Percentiles rank a stretch among this genome's conserved stretches.
Evolutionary conservation across 148 eudicot species (phyloP).

Genomic region (Fallopia convolvulus): DNA sequence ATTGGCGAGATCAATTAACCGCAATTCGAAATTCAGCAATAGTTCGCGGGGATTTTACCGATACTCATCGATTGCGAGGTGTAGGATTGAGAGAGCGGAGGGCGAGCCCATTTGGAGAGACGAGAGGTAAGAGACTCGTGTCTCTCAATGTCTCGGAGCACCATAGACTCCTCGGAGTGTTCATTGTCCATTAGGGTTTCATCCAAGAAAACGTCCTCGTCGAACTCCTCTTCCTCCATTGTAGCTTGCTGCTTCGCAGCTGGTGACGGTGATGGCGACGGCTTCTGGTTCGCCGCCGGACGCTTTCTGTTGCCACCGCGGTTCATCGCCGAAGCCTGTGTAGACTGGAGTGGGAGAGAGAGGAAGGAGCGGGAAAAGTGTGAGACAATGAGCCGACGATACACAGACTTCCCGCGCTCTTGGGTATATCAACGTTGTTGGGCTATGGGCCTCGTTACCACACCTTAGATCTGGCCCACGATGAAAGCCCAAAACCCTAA

Average conservation of each 20-base stretch:
- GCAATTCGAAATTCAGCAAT: not conserved
- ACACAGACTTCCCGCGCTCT: conserved; percentile 5
- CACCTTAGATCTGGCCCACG: not conserved
- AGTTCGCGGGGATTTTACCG: conserved; percentile 23
- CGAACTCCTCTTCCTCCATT: conserved; percentile 73
- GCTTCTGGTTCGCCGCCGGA: conserved; percentile 22
- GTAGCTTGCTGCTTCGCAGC: conserved; percentile 41
- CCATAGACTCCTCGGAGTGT: conserved; percentile 31
- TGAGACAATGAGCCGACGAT: not conserved
- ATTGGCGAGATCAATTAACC: not conserved
- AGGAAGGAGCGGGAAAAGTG: conserved; percentile 6
- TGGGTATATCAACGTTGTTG: not conserved
- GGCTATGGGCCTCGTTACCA: not conserved
- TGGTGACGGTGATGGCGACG: conserved; percentile 31
- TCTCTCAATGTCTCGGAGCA: conserved; percentile 55
- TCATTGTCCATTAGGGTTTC: conserved; percentile 59
- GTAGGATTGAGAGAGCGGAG: conserved; percentile 36
- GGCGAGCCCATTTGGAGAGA: conserved; percentile 77
- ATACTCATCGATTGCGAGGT: conserved; percentile 33
- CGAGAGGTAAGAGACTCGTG: conserved; percentile 45
- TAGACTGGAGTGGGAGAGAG: not conserved
- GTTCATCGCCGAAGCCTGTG: conserved; percentile 25
- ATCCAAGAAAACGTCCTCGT: conserved; percentile 72
- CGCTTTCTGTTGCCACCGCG: conserved; percentile 50
- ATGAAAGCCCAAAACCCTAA: not conserved